phyloP scores from a whole-genome alignment of 768 basidiomycete genomes.

The Cystobasidium ongulense region DNA sequence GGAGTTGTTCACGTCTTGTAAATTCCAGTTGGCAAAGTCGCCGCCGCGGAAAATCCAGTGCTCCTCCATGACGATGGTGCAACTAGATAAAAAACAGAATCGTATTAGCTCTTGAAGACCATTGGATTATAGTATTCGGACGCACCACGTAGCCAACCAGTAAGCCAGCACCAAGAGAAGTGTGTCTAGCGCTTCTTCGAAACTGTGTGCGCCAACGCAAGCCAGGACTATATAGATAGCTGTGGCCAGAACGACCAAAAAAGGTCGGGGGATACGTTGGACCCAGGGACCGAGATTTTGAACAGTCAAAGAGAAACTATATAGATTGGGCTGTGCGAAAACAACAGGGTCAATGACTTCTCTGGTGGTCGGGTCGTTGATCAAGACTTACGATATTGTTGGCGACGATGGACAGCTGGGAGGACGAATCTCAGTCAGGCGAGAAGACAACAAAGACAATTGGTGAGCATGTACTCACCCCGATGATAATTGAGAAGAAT shows the following conservation, averaged over 20 bases:
- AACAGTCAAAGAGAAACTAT: conserved; percentile 50
- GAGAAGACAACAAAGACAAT: conserved; percentile 20
- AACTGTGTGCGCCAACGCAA: conserved; percentile 49
- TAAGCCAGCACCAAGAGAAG: conserved; percentile 43
- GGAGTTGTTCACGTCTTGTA: conserved; percentile 45
- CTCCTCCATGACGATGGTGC: conserved; percentile 51
- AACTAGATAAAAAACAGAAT: background rate
- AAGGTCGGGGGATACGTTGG: conserved; percentile 48
- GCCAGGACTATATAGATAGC: conserved; percentile 46
- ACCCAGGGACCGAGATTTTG: conserved; percentile 49
- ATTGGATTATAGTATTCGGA: background rate
- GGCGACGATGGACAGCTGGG: conserved; percentile 39
- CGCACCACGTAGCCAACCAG: conserved; percentile 53
- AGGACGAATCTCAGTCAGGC: background rate
- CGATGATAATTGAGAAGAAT: conserved; percentile 51
- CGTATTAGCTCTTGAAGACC: background rate
- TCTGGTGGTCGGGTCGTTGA: conserved; percentile 41
- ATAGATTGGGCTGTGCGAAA: conserved; percentile 13
- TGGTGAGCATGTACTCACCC: conserved; percentile 36
- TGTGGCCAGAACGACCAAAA: conserved; percentile 40
- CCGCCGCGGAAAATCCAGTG: conserved; percentile 52
- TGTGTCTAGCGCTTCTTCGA: conserved; percentile 49
- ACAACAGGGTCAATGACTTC: background rate
- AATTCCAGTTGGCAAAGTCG: conserved; percentile 45
- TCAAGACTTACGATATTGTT: conserved; percentile 46